Base-by-base conservation (phyloP, 495 filamentous ascomycete species). In the Lindgomyces ingoldianus region DNA sequence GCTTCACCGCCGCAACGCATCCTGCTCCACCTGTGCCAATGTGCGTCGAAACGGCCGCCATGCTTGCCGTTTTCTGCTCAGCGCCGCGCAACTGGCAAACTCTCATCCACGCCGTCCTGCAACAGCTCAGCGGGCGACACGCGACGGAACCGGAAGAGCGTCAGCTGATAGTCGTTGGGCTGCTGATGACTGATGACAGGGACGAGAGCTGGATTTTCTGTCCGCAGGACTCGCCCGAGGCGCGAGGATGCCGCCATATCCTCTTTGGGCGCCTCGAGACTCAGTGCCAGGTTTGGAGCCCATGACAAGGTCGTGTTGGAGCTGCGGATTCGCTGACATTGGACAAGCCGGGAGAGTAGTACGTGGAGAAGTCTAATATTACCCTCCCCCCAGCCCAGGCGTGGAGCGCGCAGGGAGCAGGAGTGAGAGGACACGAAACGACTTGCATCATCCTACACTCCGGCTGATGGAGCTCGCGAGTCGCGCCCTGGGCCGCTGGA, bases 1-100 rank as follows among this genome's bases (percentile, higher is more conserved):
- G 26, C 60, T 44, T 60, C 67, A 70, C 67, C 67, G 67, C 67
- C 55, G 64, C 64, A 51, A 56, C 52, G 49, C 14, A 44, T 21
- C 42, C 55, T 46, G 55, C 55, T 22, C 30, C 29, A 29, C 39
- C 60, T 11, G 10, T 52, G 16, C 29, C 39, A 21, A 25, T 27
- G 30, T 48, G 41, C 49, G 21, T 53, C 54, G 55, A 60, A 49
- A 64, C 60, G 57, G 52, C 67, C 66, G 60, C 61, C 65, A 25
- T 36, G 62, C 67, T 65, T 69, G 53, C 54, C 62, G 57, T 18
- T 60, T 60, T 51, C 45, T 45, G 41, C 39, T 47, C 56, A 56
- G 39, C 42, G n/a, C 47, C 24, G 60, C 39, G 41, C 59, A 46
- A 16, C 36, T 39, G 51, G 29, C 49, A 60, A 57, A 61, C 62